A percentile compares a stretch with the other conserved stretches of the same genome.
phyloP scores from a whole-genome alignment of 257 asterid genomes.

The Nicotiana paniculata region DNA sequence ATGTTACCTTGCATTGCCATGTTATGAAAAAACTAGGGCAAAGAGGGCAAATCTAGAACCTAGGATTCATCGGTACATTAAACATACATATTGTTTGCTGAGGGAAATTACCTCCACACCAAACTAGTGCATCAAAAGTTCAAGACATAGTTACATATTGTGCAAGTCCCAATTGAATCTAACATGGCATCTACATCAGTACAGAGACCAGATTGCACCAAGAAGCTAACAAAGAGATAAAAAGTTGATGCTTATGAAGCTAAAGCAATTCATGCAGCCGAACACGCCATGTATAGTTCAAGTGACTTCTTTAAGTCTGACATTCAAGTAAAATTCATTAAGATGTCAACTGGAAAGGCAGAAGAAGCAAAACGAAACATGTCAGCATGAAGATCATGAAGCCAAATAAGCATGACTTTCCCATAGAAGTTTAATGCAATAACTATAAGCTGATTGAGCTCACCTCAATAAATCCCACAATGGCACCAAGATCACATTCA shows the following conservation, averaged over 20 bases:
- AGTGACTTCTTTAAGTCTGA: not conserved
- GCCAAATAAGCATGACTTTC: not conserved
- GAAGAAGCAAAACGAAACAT: not conserved
- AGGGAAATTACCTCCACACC: not conserved
- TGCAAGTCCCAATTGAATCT: too few species aligned
- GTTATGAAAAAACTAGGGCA: not conserved
- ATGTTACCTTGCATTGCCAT: not conserved
- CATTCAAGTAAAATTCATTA: not conserved
- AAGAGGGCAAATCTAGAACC: not conserved
- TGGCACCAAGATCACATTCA: constrained; percentile 44
- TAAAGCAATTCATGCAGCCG: not conserved
- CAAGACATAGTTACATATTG: too few species aligned
- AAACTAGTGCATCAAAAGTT: too few species aligned
- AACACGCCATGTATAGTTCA: not conserved
- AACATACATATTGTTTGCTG: not conserved
- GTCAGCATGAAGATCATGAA: not conserved
- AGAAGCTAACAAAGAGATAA: too few species aligned
- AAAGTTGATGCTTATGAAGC: not conserved
- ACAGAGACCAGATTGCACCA: too few species aligned
- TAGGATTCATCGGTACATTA: not conserved
- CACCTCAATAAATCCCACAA: constrained; percentile 52
- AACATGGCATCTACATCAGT: too few species aligned
- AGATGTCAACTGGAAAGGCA: not conserved
- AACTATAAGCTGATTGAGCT: constrained; percentile 5
- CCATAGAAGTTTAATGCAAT: not conserved